Evolutionary conservation across 1,284 basidiomycete genomes (phyloP).

Genomic region (Tylopilus sp.): DNA sequence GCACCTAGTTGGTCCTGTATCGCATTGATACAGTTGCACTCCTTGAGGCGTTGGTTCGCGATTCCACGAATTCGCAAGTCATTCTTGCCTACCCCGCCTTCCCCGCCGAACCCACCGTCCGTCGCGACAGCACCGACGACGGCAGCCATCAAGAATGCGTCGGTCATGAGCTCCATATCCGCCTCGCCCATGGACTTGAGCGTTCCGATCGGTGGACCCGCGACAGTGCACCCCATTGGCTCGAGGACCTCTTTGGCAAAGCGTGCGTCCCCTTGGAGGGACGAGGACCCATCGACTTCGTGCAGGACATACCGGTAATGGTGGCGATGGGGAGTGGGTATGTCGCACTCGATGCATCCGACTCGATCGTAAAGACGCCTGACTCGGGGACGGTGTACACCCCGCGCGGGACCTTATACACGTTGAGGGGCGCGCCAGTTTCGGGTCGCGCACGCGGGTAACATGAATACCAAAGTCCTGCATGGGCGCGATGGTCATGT

Average conservation of each 20-base stretch:
- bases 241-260: slow-evolving; percentile 93
- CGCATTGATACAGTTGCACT: too few relatives aligned
- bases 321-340: slow-evolving; percentile 97
- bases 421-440: slow-evolving; percentile 65
- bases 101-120: slow-evolving; percentile 34
- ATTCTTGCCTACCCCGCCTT: slow-evolving; percentile 30
- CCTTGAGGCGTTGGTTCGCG: slow-evolving; percentile 97
- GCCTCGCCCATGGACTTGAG: slow-evolving; percentile 64
- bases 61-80: slow-evolving; percentile 90
- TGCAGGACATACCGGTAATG: slow-evolving; percentile 92
- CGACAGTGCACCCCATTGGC: slow-evolving; percentile 92
- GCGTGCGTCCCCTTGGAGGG: slow-evolving; percentile 92
- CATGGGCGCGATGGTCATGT: slow-evolving; percentile 99
- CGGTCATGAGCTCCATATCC: slow-evolving; percentile 99
- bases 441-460: slow-evolving; percentile 62
- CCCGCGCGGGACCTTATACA: slow-evolving; percentile 92
- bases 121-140: slow-evolving; percentile 88
- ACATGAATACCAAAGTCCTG: slow-evolving; percentile 87
- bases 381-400: too few relatives aligned
- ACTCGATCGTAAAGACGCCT: too few relatives aligned
- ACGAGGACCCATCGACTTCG: slow-evolving; percentile 88
- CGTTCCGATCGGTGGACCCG: slow-evolving; percentile 82
- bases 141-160: slow-evolving; percentile 95
- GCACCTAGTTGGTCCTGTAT: slow-evolving; percentile 92
- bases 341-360: too few relatives aligned